Base-by-base conservation (phyloP, 2,329 filamentous ascomycete genomes). In the Xylaria sp. region DNA sequence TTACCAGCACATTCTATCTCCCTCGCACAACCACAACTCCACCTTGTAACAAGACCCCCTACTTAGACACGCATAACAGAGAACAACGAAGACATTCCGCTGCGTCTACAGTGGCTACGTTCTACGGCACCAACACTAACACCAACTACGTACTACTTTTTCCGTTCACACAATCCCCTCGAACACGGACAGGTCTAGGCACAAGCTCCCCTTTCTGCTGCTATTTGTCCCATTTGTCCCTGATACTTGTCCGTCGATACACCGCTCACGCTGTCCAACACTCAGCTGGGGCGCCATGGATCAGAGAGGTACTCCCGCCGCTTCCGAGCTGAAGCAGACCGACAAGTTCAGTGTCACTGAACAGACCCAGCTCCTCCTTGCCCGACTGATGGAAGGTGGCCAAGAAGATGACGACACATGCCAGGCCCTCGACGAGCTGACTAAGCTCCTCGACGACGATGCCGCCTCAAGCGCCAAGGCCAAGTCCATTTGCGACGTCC, bases 321-420 rank as follows among this genome's bases (percentile, higher is more conserved):
- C 66, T 52, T 67, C 68, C 29, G 68, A 71, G 25, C 64, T 67
- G n/a, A 68, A 71, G 57, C 66, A 70, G 44, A 66, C 71, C 64
- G 66, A 59, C 46, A 71, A 71, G 59, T 55, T 72, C 17, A 64
- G 60, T 60, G 65, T 49, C 40, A 43, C 69, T 68, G 88, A 91
- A 71, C 81, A 89, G 71, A 89, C 90, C 58, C 85, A 90, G 71
- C 85, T 96, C 59, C 88, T 94, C 68, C 87, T 97, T 67, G 93
- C 93, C 23, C 90, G 91, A 71, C 81, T 97, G 69, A 96, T 97
- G 88, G 92, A 96, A 74, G 92, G 92, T 44, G 93, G 92, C 54
- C 87, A 93, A 70, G 92, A 97, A 69, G 91, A 91, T 72, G 86
- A 87, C 58, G 88, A 91, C 67, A 90, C 86, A 11, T 88, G 85